Conservation (phyloP, 179 eudicot species). For the Spergularia azorica region DNA sequence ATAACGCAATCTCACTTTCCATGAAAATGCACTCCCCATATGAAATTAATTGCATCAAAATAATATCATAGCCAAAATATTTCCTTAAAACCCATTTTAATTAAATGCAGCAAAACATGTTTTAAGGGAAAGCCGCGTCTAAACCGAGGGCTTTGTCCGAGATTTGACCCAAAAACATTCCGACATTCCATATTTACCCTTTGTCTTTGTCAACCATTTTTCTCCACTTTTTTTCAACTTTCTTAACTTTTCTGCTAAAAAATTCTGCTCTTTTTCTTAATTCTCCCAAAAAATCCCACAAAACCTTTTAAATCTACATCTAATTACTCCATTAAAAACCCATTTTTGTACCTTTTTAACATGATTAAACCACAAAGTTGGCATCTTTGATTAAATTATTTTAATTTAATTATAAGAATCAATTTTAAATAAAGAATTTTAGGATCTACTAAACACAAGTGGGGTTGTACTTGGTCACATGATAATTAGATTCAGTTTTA, state of each 20-base stretch:
- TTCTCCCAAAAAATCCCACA: background rate
- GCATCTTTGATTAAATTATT: conserved; percentile 6
- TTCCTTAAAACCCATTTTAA: too few species aligned
- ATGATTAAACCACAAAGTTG: background rate
- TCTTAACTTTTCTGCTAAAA: background rate
- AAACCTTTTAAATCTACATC: background rate
- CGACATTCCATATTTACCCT: conserved; percentile 2
- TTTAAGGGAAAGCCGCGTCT: conserved; percentile 21
- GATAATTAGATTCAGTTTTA: background rate
- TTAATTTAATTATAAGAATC: background rate
- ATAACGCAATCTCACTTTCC: too few species aligned
- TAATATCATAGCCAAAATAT: too few species aligned
- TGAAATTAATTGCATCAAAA: too few species aligned
- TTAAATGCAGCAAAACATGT: too few species aligned
- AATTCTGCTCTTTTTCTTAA: background rate
- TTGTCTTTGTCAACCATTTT: background rate
- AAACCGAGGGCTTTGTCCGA: background rate
- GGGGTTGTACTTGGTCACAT: conserved; percentile 34
- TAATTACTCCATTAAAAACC: background rate
- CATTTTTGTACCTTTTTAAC: too few species aligned
- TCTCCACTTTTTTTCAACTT: conserved; percentile 13
- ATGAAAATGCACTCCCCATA: too few species aligned
- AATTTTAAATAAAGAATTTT: background rate
- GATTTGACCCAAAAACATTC: background rate
- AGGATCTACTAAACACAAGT: conserved; percentile 9